phyloP scores from a whole-genome alignment of 208 protist genomes.

The Zelonia costaricensis region DNA sequence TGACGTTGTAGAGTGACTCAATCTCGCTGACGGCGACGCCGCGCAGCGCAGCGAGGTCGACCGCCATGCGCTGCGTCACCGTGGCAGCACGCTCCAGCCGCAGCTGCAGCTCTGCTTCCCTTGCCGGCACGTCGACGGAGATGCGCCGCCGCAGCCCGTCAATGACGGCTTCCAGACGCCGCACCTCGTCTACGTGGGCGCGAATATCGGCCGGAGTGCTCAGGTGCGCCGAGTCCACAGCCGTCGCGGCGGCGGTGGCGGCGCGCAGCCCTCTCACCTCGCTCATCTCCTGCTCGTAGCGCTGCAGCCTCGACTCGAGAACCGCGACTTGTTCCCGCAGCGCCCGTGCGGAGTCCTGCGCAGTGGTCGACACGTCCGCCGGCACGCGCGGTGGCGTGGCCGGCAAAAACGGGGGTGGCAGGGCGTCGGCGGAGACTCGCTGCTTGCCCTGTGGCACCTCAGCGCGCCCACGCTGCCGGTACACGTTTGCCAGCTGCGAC shows the following conservation, averaged over 20 bases:
- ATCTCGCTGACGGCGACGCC: constrained; percentile 26
- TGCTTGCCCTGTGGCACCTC: constrained; percentile 25
- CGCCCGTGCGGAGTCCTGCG: constrained; percentile 3
- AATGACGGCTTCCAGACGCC: constrained; percentile 57
- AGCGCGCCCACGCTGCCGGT: constrained; percentile 18
- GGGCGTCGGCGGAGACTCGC: not conserved
- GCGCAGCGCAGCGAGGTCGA: constrained; percentile 44
- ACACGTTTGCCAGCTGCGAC: constrained; percentile 26
- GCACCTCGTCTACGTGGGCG: constrained; percentile 42
- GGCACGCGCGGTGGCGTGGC: not conserved
- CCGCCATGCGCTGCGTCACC: constrained; percentile 39
- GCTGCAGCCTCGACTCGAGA: constrained; percentile 31
- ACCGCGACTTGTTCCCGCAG: constrained; percentile 39
- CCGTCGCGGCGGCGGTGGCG: not conserved
- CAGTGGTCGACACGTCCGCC: not conserved
- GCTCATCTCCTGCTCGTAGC: constrained; percentile 42
- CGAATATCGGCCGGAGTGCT: constrained; percentile 27
- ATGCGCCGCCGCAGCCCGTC: constrained; percentile 65
- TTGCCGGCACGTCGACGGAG: constrained; percentile 40
- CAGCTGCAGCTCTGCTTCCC: constrained; percentile 44
- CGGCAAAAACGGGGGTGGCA: not conserved
- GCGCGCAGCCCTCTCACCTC: constrained; percentile 22
- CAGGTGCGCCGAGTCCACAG: constrained; percentile 14
- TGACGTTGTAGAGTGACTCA: constrained; percentile 24
- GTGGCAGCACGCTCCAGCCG: constrained; percentile 23